A percentile compares a stretch with the other conserved stretches of the same genome.
These are phyloP conservation scores for Aspergillus cavernicola DNA, from an alignment of 495 filamentous ascomycete genomes.

Conservation along the genomic window DNA sequence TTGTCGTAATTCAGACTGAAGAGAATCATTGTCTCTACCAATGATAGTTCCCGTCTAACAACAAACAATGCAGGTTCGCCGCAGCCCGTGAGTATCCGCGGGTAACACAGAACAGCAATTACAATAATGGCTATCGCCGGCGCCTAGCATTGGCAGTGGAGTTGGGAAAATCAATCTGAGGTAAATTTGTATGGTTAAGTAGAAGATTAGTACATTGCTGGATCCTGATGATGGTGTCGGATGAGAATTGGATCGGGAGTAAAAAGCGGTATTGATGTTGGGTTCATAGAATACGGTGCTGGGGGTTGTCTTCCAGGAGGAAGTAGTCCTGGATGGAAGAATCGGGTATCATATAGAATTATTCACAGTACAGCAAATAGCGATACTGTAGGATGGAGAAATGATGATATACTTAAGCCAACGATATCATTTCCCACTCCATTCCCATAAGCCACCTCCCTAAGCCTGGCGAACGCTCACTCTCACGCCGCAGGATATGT, in stretches of 20 bases:
- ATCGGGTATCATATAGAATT: too few species aligned
- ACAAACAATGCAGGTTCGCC: neutral
- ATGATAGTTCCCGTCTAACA: neutral
- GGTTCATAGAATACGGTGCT: too few species aligned
- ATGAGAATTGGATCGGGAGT: too few species aligned
- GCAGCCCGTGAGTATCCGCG: constrained; percentile 15
- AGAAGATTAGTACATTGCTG: too few species aligned
- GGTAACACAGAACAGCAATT: constrained; percentile 14
- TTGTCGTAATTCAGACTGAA: neutral
- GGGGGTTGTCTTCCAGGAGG: too few species aligned
- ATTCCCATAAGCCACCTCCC: constrained; percentile 37
- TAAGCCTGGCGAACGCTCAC: neutral
- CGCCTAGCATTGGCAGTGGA: neutral
- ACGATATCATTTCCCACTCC: constrained; percentile 37
- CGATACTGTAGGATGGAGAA: too few species aligned
- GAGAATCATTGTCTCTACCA: neutral
- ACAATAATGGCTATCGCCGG: constrained; percentile 14
- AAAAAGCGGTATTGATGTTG: too few species aligned
- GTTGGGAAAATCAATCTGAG: neutral
- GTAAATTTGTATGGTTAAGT: too few species aligned
- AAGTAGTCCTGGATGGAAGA: too few species aligned
- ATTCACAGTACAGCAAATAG: too few species aligned
- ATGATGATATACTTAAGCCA: neutral
- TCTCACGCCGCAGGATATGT: neutral
- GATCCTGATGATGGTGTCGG: too few species aligned